These are phyloP conservation scores for Ogataea ramenticola DNA, from an alignment of 805 yeast species.

Conservation along the genomic window DNA sequence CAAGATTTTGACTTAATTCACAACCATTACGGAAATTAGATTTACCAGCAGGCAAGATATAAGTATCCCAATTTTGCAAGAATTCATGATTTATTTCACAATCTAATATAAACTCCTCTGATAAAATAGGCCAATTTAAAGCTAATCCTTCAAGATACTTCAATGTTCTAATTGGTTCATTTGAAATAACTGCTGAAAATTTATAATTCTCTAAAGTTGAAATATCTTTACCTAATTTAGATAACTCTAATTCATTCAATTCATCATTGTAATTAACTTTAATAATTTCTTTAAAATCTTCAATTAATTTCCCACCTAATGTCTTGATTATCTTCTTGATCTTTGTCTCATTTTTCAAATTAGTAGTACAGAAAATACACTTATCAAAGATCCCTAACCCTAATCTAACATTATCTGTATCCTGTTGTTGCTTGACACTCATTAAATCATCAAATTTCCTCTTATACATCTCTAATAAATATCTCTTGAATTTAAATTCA, in stretches of 20 bases:
- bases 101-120: constrained; percentile 48
- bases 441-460: not conserved
- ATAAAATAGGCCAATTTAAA: constrained; percentile 80
- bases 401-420: too few species aligned
- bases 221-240: too few species aligned
- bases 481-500: constrained; percentile 6
- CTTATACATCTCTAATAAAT: constrained; percentile 3
- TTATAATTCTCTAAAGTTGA: constrained; percentile 17
- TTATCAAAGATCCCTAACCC: too few species aligned
- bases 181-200: constrained; percentile 65
- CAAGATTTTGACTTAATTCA: constrained; percentile 40
- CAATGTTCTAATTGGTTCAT: constrained; percentile 52
- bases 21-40: constrained; percentile 32
- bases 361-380: not conserved
- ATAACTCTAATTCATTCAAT: too few species aligned
- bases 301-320: constrained; percentile 37
- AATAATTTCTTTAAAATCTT: constrained; percentile 10
- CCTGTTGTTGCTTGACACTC: too few species aligned
- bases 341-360: constrained; percentile 13
- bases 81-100: constrained; percentile 21
- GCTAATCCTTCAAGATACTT: constrained; percentile 75
- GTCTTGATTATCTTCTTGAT: constrained; percentile 27
- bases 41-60: constrained; percentile 67
- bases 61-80: constrained; percentile 39
- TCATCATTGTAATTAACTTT: too few species aligned